phyloP scores from a whole-genome alignment of 495 filamentous ascomycete species.

The Pseudomonodictys pantanalensis region DNA sequence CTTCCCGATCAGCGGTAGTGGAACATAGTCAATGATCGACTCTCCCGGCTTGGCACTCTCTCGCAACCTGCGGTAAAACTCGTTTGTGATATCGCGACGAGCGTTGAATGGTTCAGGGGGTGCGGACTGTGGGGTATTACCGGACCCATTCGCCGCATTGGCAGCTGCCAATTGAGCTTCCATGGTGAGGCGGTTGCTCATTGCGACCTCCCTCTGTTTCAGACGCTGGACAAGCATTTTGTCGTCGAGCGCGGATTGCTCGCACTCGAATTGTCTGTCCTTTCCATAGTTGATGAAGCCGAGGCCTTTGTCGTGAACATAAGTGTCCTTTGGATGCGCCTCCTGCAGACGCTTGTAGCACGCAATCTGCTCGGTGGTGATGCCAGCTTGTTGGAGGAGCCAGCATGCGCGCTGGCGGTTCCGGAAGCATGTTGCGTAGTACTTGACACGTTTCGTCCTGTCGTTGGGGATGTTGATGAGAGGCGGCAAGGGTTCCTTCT shows the following conservation, averaged over 20 bases:
- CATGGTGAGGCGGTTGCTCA: neutral
- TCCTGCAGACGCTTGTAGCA: slow-evolving; percentile 16
- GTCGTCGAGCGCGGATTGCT: neutral
- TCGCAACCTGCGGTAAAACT: no score
- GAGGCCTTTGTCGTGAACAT: neutral
- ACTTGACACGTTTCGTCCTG: neutral
- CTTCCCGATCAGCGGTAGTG: no score
- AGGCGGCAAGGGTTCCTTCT: neutral
- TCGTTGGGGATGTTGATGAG: slow-evolving; percentile 20
- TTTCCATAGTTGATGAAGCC: slow-evolving; percentile 8
- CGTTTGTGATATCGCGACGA: no score
- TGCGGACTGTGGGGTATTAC: no score
- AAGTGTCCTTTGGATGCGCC: slow-evolving; percentile 8
- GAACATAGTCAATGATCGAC: no score
- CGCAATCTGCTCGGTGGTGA: slow-evolving; percentile 12
- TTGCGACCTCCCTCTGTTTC: slow-evolving; percentile 8
- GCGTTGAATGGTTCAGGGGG: no score
- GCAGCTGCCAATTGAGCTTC: slow-evolving; percentile 9
- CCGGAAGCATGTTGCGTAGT: slow-evolving; percentile 16
- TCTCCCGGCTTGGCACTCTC: no score
- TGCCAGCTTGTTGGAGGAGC: slow-evolving; percentile 8
- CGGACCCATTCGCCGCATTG: no score
- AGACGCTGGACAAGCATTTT: neutral
- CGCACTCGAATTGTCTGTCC: neutral
- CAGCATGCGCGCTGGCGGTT: slow-evolving; percentile 5